Base-by-base conservation (phyloP, 345 rosid species). In the Gossypium mustelinum region DNA sequence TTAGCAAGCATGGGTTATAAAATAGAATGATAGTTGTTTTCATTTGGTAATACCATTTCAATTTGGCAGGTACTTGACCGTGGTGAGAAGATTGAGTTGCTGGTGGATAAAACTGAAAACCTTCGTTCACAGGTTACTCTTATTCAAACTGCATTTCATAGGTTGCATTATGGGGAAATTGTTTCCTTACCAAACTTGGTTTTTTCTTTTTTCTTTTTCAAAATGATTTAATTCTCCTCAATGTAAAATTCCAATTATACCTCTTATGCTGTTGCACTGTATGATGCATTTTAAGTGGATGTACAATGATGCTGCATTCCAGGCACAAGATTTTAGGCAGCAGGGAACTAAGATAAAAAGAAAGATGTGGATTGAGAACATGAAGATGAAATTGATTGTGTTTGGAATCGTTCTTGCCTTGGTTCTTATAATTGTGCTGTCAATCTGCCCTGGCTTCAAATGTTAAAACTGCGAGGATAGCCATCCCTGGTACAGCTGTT, bases 61-160 rank as follows among this genome's bases (percentile, higher is more conserved):
- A 2, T 71, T 41, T n/a, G 29, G 68, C 84, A 95, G 99, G 99
- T 93, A 83, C 97, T 95, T 70, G 98, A 93, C 75, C 96, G 99
- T 60, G 98, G 99, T 72, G 99, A 95, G 89, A 95, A 95, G 89
- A 91, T 95, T 77, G 99, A 95, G 85, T 89, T 95, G 69, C 83
- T 95, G 81, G 99, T 95, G 73, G 99, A 95, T 79, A 95, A 95
- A 84, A 93, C 99, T 25, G 99, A 95, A 85, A 93, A 93, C 79
- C 97, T 95, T 79, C 97, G 93, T 60, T 91, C 94, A 57, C 99
- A 93, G 96, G 99, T 93, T 72, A 72, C 84, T 78, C 68, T 27
- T 34, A 71, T 27, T 44, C 62, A 29, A 47, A 29, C 16, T 45
- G 11, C 11, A 16, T 73, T 61, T 25, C 11, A 55, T 13, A 11